These are phyloP conservation scores for Ramularia endophylla DNA, from an alignment of 2,329 filamentous ascomycete genomes.

Conservation along the genomic window DNA sequence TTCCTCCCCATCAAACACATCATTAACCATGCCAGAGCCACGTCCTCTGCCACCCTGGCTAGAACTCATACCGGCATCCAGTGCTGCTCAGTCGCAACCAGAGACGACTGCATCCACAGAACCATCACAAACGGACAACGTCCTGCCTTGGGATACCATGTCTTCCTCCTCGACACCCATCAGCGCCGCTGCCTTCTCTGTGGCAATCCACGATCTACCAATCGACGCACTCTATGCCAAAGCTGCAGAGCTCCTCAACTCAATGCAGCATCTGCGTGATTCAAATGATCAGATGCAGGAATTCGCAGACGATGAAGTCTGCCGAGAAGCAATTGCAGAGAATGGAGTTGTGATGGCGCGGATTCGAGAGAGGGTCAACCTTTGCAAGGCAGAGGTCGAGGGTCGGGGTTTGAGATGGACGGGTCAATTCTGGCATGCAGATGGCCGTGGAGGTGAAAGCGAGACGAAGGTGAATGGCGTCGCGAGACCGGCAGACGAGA, in stretches of 20 bases:
- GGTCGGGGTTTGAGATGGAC: slow-evolving; percentile 52
- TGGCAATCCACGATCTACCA: slow-evolving; percentile 62
- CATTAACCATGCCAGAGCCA: no score
- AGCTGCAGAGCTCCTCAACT: slow-evolving; percentile 68
- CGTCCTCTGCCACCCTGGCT: slow-evolving; percentile 10
- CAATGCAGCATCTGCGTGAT: slow-evolving; percentile 65
- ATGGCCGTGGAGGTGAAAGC: slow-evolving; percentile 15
- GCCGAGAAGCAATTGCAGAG: slow-evolving; percentile 53
- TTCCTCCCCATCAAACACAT: no score
- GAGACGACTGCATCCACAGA: background rate
- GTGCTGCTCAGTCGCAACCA: background rate
- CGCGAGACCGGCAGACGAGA: no score
- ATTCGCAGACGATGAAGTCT: slow-evolving; percentile 63
- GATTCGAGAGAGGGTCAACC: background rate
- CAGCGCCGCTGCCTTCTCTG: slow-evolving; percentile 30
- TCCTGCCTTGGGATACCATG: slow-evolving; percentile 14
- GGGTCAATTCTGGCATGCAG: slow-evolving; percentile 8
- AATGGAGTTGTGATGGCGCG: background rate
- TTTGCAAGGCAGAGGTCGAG: slow-evolving; percentile 25
- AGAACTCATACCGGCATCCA: slow-evolving; percentile 10
- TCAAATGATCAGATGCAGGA: slow-evolving; percentile 68
- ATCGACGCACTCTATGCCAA: slow-evolving; percentile 64
- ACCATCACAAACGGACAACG: slow-evolving; percentile 10
- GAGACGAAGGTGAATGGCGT: slow-evolving; percentile 14
- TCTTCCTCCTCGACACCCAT: slow-evolving; percentile 19